Conservation (phyloP, 2,329 filamentous ascomycete species). For the Chaetoscypha palmicola region DNA sequence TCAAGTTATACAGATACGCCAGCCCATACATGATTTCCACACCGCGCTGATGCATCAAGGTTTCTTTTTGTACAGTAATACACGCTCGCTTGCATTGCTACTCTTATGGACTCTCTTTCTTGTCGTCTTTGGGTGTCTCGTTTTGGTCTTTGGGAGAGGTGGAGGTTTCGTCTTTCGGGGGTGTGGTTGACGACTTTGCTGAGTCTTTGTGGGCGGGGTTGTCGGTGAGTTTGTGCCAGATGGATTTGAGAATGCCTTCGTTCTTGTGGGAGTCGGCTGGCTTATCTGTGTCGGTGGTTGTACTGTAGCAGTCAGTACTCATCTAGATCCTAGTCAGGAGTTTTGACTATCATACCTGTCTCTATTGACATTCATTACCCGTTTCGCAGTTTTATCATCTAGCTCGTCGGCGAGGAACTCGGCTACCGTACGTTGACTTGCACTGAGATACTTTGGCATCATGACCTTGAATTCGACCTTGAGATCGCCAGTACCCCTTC, state of each 20-base stretch:
- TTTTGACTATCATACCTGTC: constrained; percentile 42
- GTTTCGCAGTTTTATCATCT: constrained; percentile 82
- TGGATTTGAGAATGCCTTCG: constrained; percentile 85
- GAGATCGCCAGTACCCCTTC: constrained; percentile 68
- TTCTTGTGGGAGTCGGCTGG: constrained; percentile 54
- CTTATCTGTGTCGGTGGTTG: too few relatives aligned
- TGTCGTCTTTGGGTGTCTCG: constrained; percentile 3
- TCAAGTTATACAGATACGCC: constrained; percentile 12
- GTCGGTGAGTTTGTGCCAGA: constrained; percentile 90
- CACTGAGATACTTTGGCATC: constrained; percentile 90
- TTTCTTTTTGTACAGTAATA: constrained; percentile 11
- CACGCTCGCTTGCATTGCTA: too few relatives aligned
- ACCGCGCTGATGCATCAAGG: constrained; percentile 15
- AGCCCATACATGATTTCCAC: constrained; percentile 14
- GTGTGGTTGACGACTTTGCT: constrained; percentile 6
- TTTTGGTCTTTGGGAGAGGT: constrained; percentile 8
- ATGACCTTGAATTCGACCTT: constrained; percentile 89
- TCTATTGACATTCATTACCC: constrained; percentile 76
- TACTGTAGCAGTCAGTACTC: too few relatives aligned
- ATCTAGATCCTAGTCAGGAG: too few relatives aligned
- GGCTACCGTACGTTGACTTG: constrained; percentile 85
- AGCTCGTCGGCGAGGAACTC: constrained; percentile 98
- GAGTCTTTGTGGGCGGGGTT: constrained; percentile 35
- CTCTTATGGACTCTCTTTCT: background rate
- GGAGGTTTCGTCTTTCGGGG: constrained; percentile 13